A percentile compares a stretch with the other conserved stretches of the same genome.
Evolutionary conservation across 805 yeast species (phyloP).

Genomic region (Starmerella stellata): DNA sequence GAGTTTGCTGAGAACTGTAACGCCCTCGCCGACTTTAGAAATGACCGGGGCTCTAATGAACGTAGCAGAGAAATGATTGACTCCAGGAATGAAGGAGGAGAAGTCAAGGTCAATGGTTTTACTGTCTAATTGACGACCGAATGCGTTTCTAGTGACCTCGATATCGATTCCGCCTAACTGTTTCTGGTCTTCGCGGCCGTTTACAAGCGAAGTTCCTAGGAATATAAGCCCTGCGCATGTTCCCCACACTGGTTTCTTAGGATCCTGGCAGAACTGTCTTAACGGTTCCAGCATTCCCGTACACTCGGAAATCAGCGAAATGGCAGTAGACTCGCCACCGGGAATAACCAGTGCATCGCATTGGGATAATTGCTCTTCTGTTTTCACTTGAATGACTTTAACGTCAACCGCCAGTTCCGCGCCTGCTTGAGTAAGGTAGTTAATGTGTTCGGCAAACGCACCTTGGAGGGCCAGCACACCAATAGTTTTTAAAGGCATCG

Average conservation of each 20-base stretch:
- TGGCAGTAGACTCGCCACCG: constrained; percentile 33
- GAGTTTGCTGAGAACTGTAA: constrained; percentile 18
- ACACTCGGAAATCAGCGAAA: constrained; percentile 53
- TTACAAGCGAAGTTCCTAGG: constrained; percentile 38
- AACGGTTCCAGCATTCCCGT: constrained; percentile 40
- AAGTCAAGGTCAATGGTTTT: constrained; percentile 34
- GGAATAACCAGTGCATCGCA: constrained; percentile 53
- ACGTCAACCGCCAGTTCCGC: constrained; percentile 1
- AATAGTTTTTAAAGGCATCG: constrained; percentile 17
- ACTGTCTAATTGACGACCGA: constrained; percentile 59
- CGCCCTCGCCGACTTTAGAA: constrained; percentile 11
- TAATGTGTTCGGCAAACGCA: constrained; percentile 53
- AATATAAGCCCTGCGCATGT: constrained; percentile 73
- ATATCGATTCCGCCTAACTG: constrained; percentile 49
- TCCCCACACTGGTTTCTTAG: constrained; percentile 54
- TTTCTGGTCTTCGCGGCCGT: constrained; percentile 32
- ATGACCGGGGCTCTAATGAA: constrained; percentile 70
- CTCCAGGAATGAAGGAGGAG: constrained; percentile 21
- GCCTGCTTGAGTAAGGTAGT: constrained; percentile 30
- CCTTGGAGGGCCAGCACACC: constrained; percentile 72
- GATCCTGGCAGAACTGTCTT: constrained; percentile 30
- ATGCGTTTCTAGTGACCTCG: constrained; percentile 51
- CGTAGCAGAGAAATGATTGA: constrained; percentile 26
- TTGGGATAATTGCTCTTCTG: constrained; percentile 29
- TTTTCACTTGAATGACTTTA: constrained; percentile 30